Base-by-base conservation (phyloP, 2,329 filamentous ascomycete genomes). In the Penicillium psychrosexuale region DNA sequence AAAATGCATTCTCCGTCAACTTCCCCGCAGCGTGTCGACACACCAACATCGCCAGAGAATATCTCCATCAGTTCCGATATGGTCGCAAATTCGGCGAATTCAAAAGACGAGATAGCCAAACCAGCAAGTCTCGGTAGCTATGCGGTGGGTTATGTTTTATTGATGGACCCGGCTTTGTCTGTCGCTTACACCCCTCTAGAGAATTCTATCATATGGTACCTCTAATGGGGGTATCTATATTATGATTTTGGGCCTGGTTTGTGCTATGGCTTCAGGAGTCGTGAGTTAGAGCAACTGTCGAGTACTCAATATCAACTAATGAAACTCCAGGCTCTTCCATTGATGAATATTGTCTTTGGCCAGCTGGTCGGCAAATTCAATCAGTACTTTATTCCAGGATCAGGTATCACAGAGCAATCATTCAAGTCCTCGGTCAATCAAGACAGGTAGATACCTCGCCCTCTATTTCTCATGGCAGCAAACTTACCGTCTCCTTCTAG, bases 261-360 rank as follows among this genome's bases (percentile, higher is more conserved):
- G 59, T 43, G 55, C 62, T 3, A 46, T 64, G 42, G 62, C 54
- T 8, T 54, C 63, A 6, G 63, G 61, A 33, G 45, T 59, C n/a
- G 47, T 52, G 45, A 9, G 49, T 17, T 22, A 42, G 3, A 11
- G 12, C 15, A 9, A 43, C 19, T 8, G 1, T 24, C 1, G 15
- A 12, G 8, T 22, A 24, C 13, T 5, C 4, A 28, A 8, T 3
- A 8, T 7, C 15, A 17, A n/a, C 27, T 31, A 13, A 33, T 13
- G 8, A 15, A 15, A 19, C 5, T 15, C 7, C 33, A 66, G 63
- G 56, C 59, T 7, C 59, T 70, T 7, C 82, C 82, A 0, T 61
- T 84, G 33, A 84, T 86, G 81, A 82, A 84, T 36, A 72, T 86
- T 37, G 74, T 85, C 7, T 83, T 85, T 65, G 82, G 82, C 60